Conservation (phyloP, 2,329 filamentous ascomycete genomes). For the Xylaria sp. region DNA sequence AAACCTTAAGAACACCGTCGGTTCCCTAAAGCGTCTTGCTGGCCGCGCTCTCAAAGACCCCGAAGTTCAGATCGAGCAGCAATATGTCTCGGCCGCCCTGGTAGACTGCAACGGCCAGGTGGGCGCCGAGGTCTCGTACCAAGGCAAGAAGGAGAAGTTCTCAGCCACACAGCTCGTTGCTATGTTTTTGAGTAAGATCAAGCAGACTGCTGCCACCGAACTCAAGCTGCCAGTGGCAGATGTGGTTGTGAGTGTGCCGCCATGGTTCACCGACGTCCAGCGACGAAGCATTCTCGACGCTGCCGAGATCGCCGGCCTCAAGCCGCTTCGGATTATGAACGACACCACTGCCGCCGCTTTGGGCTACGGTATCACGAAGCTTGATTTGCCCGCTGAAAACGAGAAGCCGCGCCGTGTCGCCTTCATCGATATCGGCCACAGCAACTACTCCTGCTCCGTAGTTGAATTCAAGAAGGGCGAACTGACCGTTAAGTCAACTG, state of each 20-base stretch:
- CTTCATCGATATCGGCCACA: constrained; percentile 96
- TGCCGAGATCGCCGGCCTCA: constrained; percentile 91
- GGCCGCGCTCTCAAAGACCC: constrained; percentile 89
- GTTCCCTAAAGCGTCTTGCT: constrained; percentile 89
- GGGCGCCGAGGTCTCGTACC: constrained; percentile 90
- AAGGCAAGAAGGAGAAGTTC: constrained; percentile 95
- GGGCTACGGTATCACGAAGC: constrained; percentile 97
- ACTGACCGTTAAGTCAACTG: constrained; percentile 89
- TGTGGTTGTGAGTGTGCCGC: constrained; percentile 91
- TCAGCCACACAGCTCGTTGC: constrained; percentile 91
- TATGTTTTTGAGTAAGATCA: constrained; percentile 97
- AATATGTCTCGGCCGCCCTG: constrained; percentile 86
- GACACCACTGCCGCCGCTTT: constrained; percentile 96
- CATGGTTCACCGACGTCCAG: constrained; percentile 97
- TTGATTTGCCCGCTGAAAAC: constrained; percentile 83
- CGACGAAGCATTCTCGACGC: constrained; percentile 90
- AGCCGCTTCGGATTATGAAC: constrained; percentile 94
- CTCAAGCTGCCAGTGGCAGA: constrained; percentile 91
- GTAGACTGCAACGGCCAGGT: constrained; percentile 94
- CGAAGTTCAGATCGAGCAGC: constrained; percentile 91
- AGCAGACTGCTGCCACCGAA: constrained; percentile 85
- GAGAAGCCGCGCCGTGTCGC: constrained; percentile 91
- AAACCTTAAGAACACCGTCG: constrained; percentile 99
- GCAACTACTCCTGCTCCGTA: constrained; percentile 92
- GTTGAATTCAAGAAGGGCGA: constrained; percentile 98